These are phyloP conservation scores for Phialocephala sp. DNA, from an alignment of 2,329 filamentous ascomycete genomes.

Conservation along the genomic window DNA sequence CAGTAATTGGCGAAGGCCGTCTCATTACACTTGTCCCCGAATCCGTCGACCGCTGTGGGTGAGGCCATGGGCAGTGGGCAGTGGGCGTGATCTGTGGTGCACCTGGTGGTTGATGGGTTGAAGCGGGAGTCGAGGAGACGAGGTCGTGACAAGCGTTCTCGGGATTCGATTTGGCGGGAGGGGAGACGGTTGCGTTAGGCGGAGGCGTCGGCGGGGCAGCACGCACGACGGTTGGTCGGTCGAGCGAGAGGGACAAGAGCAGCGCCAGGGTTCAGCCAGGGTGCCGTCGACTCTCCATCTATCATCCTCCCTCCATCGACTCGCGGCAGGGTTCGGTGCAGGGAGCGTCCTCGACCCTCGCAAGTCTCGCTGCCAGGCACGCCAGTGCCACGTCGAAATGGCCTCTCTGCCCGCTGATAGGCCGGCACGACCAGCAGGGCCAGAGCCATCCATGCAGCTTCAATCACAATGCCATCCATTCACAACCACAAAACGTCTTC, in stretches of 20 bases:
- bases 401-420: conserved; percentile 24
- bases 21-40: not conserved
- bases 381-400: conserved; percentile 17
- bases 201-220: too few relatives aligned
- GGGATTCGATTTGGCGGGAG: conserved; percentile 17
- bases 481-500: conserved; percentile 15
- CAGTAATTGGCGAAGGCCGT: not conserved
- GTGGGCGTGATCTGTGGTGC: conserved; percentile 7
- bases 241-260: not conserved
- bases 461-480: conserved; percentile 35
- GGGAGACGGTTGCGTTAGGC: not conserved
- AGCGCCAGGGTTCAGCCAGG: too few relatives aligned
- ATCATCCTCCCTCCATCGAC: too few relatives aligned
- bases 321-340: not conserved
- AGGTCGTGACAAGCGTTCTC: conserved; percentile 17
- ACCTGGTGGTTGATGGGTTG: not conserved
- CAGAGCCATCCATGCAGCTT: conserved; percentile 29
- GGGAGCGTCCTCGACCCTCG: conserved; percentile 13
- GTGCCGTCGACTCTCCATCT: too few relatives aligned
- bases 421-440: conserved; percentile 9
- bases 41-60: not conserved
- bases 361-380: not conserved
- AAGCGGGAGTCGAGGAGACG: not conserved
- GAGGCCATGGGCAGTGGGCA: not conserved
- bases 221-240: not conserved